phyloP scores from a whole-genome alignment of 805 yeast species.

The Schizosaccharomyces octosporus region DNA sequence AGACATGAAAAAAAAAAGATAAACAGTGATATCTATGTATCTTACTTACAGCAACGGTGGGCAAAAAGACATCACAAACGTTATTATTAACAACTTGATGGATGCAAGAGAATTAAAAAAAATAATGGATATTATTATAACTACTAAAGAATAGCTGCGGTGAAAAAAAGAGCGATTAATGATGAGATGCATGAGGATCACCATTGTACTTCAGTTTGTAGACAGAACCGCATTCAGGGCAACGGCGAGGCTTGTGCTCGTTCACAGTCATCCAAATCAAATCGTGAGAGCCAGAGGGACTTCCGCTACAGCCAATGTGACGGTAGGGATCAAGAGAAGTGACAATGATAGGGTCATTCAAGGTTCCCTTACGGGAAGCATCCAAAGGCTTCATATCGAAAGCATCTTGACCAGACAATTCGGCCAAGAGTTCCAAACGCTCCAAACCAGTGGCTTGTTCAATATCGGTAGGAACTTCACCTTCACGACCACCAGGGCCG shows the following conservation, averaged over 20 bases:
- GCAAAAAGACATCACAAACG: too few species aligned
- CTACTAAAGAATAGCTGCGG: not conserved
- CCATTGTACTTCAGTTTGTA: constrained; percentile 76
- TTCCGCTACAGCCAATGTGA: constrained; percentile 82
- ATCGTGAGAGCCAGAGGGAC: constrained; percentile 78
- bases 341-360: constrained; percentile 65
- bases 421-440: constrained; percentile 83
- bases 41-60: too few species aligned
- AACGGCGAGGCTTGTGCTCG: not conserved
- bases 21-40: too few species aligned
- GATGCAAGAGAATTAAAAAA: not conserved
- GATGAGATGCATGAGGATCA: not conserved
- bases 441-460: constrained; percentile 97
- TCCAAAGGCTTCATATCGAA: constrained; percentile 68
- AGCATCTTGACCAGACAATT: constrained; percentile 83
- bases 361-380: constrained; percentile 71
- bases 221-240: constrained; percentile 47
- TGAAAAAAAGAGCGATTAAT: not conserved
- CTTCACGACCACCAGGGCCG: constrained; percentile 46
- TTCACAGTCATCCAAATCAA: constrained; percentile 26
- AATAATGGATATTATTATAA: not conserved
- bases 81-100: too few species aligned
- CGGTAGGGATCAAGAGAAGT: constrained; percentile 82
- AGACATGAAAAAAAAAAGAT: too few species aligned
- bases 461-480: constrained; percentile 71